These are phyloP conservation scores for Alnus rubra DNA, from an alignment of 306 rosid species.

Conservation along the genomic window DNA sequence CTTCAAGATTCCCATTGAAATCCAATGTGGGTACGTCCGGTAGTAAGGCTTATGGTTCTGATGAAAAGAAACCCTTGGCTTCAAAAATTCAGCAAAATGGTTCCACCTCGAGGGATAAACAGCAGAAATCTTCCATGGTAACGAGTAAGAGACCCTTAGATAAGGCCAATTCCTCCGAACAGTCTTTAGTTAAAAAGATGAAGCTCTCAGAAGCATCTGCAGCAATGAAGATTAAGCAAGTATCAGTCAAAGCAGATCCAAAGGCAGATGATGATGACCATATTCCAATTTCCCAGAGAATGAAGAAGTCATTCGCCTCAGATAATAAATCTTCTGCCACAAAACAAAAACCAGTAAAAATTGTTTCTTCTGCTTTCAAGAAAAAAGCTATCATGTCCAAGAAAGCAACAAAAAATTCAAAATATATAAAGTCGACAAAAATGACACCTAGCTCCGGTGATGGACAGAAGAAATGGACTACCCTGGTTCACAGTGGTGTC, in stretches of 20 bases:
- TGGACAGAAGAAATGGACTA: slow-evolving; percentile 97
- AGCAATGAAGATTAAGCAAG: slow-evolving; percentile 35
- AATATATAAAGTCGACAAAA: slow-evolving; percentile 77
- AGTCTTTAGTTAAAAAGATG: slow-evolving; percentile 40
- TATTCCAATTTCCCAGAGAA: slow-evolving; percentile 51
- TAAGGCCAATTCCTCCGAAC: slow-evolving; percentile 27
- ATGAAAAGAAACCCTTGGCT: slow-evolving; percentile 44
- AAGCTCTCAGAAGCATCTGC: slow-evolving; percentile 38
- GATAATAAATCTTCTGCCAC: slow-evolving; percentile 28
- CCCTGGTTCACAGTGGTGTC: slow-evolving; percentile 90
- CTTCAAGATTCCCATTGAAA: slow-evolving; percentile 36
- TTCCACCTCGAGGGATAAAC: slow-evolving; percentile 35
- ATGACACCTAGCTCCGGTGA: slow-evolving; percentile 84
- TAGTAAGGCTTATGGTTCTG: slow-evolving; percentile 26
- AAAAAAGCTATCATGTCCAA: slow-evolving; percentile 34
- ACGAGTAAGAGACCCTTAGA: slow-evolving; percentile 54
- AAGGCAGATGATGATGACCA: slow-evolving; percentile 47
- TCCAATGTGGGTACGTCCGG: slow-evolving; percentile 36
- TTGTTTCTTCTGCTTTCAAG: slow-evolving; percentile 38
- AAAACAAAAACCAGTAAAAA: slow-evolving; percentile 14
- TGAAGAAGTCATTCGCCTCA: slow-evolving; percentile 33
- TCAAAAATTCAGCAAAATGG: slow-evolving; percentile 44
- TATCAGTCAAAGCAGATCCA: slow-evolving; percentile 31
- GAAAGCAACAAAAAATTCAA: slow-evolving; percentile 48
- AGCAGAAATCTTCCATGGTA: slow-evolving; percentile 23